Evolutionary conservation across 2,329 filamentous ascomycete genomes (phyloP).

Genomic region (Zelopaecilomyces penicillatus): DNA sequence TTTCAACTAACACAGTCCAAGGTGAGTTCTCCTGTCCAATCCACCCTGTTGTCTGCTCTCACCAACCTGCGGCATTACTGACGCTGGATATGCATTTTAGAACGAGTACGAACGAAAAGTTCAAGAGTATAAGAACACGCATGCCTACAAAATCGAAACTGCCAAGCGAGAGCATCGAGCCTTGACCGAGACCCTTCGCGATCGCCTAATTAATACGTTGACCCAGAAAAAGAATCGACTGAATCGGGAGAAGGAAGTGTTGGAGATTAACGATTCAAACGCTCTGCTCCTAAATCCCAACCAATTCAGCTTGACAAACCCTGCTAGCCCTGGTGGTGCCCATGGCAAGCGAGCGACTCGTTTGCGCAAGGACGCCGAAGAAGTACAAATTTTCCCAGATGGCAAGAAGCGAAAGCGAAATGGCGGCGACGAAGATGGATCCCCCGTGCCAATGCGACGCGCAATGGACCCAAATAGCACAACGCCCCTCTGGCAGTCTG

Average conservation of each 20-base stretch:
- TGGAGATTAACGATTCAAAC: conserved; percentile 59
- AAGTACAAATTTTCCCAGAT: conserved; percentile 45
- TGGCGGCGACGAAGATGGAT: conserved; percentile 52
- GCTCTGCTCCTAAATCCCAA: conserved; percentile 59
- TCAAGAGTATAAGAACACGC: conserved; percentile 49
- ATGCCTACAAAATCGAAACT: conserved; percentile 53
- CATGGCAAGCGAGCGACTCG: conserved; percentile 56
- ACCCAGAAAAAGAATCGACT: conserved; percentile 56
- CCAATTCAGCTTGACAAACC: conserved; percentile 59
- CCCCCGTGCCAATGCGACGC: conserved; percentile 49
- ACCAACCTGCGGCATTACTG: conserved; percentile 8
- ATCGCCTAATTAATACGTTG: conserved; percentile 59
- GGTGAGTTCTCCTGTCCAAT: conserved; percentile 43
- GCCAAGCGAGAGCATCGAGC: conserved; percentile 53
- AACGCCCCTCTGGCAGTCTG: conserved; percentile 55
- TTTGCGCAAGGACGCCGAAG: conserved; percentile 52
- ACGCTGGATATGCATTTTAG: conserved; percentile 27
- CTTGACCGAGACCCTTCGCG: conserved; percentile 52
- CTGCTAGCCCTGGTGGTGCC: conserved; percentile 53
- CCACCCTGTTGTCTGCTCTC: neutral
- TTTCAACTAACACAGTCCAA: conserved; percentile 71
- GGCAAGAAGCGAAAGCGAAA: conserved; percentile 57
- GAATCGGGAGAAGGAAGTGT: conserved; percentile 57
- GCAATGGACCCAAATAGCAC: conserved; percentile 47
- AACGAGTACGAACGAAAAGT: conserved; percentile 56